These are phyloP conservation scores for Pistacia integerrima DNA, from an alignment of 345 rosid genomes.

Conservation along the genomic window DNA sequence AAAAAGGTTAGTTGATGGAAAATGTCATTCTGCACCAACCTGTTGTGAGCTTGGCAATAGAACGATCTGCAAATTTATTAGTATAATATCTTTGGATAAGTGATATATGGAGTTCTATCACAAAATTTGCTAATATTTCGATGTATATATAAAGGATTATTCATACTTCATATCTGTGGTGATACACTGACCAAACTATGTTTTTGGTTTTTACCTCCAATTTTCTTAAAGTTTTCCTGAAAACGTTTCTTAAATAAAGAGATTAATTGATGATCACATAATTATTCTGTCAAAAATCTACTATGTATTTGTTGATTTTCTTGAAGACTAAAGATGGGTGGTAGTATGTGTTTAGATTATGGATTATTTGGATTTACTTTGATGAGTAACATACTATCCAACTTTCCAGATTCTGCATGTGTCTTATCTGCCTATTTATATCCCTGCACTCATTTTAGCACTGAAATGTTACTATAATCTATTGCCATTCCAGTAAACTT, in stretches of 20 bases:
- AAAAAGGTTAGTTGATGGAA: conserved; percentile 5
- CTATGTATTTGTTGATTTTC: background rate
- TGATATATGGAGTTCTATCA: background rate
- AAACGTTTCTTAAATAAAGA: background rate
- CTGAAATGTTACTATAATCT: background rate
- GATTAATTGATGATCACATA: background rate
- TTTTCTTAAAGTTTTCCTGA: background rate
- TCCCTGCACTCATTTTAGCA: background rate
- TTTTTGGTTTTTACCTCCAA: background rate
- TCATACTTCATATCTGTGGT: background rate
- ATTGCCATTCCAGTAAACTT: background rate
- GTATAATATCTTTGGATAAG: background rate
- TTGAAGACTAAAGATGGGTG: background rate
- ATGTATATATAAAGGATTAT: background rate
- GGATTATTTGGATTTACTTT: background rate
- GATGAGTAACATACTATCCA: background rate
- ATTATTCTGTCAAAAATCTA: background rate
- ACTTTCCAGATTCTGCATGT: background rate
- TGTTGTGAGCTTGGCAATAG: background rate
- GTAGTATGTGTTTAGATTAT: background rate
- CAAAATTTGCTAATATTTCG: background rate
- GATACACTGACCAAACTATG: no score
- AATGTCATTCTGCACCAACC: background rate
- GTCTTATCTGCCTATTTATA: background rate
- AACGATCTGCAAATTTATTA: background rate